These are phyloP conservation scores for Capronia epimyces DNA, from an alignment of 2,329 filamentous ascomycete species.

Conservation along the genomic window DNA sequence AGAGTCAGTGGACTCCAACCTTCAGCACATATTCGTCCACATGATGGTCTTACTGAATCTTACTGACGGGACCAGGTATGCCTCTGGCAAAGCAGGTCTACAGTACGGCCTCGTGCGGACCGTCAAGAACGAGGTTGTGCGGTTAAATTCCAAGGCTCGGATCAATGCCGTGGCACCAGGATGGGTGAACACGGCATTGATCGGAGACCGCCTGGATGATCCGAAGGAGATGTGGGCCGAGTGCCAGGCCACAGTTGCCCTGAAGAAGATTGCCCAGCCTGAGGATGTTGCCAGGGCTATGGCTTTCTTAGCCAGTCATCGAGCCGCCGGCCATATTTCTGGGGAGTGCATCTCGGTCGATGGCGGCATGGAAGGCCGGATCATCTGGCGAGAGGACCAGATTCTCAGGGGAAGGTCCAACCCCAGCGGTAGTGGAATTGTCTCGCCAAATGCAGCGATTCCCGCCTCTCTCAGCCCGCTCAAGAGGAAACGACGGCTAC, in stretches of 20 bases:
- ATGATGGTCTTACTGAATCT: neutral
- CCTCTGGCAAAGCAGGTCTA: constrained; percentile 47
- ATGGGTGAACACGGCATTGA: constrained; percentile 46
- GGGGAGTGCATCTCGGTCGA: constrained; percentile 50
- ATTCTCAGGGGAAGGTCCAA: constrained; percentile 19
- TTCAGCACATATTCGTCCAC: neutral
- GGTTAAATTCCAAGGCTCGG: constrained; percentile 46
- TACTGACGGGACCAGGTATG: constrained; percentile 35
- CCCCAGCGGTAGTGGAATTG: neutral
- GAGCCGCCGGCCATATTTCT: constrained; percentile 51
- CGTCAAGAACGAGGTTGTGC: constrained; percentile 53
- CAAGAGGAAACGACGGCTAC: constrained; percentile 19
- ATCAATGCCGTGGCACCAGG: constrained; percentile 51
- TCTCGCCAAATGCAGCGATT: constrained; percentile 1
- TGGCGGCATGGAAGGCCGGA: constrained; percentile 48
- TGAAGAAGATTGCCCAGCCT: constrained; percentile 46
- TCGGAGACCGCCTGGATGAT: constrained; percentile 48
- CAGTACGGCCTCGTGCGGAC: constrained; percentile 50
- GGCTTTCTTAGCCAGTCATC: constrained; percentile 47
- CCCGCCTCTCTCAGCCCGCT: constrained; percentile 8
- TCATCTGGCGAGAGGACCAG: constrained; percentile 47
- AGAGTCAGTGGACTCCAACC: constrained; percentile 31
- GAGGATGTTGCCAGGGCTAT: constrained; percentile 47
- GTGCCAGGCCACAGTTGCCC: constrained; percentile 46
- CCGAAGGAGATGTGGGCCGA: constrained; percentile 47